phyloP scores from a whole-genome alignment of 2,329 filamentous ascomycete genomes.

The Pezicula carpinea region DNA sequence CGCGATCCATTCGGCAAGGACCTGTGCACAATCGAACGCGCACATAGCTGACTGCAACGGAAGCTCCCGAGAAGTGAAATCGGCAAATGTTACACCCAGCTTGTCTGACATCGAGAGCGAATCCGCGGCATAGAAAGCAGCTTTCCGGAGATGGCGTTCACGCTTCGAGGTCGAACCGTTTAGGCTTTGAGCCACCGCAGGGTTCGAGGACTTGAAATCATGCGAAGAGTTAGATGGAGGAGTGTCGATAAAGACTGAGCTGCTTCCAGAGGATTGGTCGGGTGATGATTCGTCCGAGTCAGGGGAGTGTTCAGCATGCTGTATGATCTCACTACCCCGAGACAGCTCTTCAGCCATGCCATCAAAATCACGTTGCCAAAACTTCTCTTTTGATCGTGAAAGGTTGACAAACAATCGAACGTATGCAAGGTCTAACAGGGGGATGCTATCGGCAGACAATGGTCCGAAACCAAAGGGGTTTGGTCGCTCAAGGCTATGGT shows the following conservation, averaged over 20 bases:
- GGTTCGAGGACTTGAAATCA: constrained; percentile 21
- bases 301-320: constrained; percentile 64
- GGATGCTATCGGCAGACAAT: constrained; percentile 85
- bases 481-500: constrained; percentile 77
- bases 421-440: constrained; percentile 85
- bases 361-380: constrained; percentile 92
- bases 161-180: constrained; percentile 58
- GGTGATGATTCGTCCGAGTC: constrained; percentile 33
- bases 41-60: constrained; percentile 90
- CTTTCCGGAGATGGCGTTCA: constrained; percentile 84
- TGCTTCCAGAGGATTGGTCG: constrained; percentile 39
- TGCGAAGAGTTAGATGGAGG: constrained; percentile 47
- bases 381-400: constrained; percentile 85
- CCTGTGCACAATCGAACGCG: constrained; percentile 88
- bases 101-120: constrained; percentile 86
- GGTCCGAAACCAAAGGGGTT: constrained; percentile 80
- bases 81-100: constrained; percentile 78
- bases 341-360: constrained; percentile 85
- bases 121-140: constrained; percentile 92
- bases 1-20: constrained; percentile 89
- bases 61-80: constrained; percentile 77
- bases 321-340: constrained; percentile 68
- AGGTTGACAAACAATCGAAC: constrained; percentile 90
- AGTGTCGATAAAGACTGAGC: constrained; percentile 44
- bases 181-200: constrained; percentile 27